A percentile compares a stretch with the other conserved stretches of the same genome.
Evolutionary conservation across 2,329 filamentous ascomycete species (phyloP).

Genomic region (Falciphora oryzae): DNA sequence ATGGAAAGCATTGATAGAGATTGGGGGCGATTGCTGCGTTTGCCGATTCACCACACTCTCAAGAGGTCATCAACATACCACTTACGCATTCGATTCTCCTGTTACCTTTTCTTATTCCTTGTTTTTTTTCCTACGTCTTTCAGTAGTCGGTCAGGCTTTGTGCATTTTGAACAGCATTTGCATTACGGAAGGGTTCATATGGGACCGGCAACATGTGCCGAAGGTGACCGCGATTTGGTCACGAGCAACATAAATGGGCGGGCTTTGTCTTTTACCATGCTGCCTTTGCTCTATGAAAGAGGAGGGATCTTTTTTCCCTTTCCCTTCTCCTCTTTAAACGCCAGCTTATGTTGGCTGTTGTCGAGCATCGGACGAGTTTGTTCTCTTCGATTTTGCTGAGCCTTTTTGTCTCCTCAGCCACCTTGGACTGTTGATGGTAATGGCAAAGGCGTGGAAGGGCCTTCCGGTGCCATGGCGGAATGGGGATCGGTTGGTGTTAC

Average conservation of each 20-base stretch:
- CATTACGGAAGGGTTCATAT: not conserved
- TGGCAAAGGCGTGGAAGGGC: not conserved
- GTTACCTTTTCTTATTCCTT: not conserved
- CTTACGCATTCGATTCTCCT: not conserved
- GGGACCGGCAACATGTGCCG: not conserved
- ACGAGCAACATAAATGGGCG: not conserved
- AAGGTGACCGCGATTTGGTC: not conserved
- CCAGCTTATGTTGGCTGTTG: not conserved
- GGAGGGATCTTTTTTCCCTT: not conserved
- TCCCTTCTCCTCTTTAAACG: not conserved
- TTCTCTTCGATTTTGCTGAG: not conserved
- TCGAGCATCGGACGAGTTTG: not conserved
- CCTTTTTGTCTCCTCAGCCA: not conserved
- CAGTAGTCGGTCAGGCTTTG: not conserved
- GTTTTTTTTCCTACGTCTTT: not conserved
- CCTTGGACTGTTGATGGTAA: constrained; percentile 1
- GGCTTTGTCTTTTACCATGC: not conserved
- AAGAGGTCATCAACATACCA: not conserved
- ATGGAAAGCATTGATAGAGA: constrained; percentile 22
- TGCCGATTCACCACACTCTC: not conserved
- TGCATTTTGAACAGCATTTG: not conserved
- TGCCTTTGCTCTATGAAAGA: not conserved
- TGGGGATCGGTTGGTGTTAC: not conserved
- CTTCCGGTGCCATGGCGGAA: not conserved
- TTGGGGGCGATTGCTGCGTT: not conserved